Base-by-base conservation (phyloP, 768 basidiomycete genomes). In the Lactarius quietus region DNA sequence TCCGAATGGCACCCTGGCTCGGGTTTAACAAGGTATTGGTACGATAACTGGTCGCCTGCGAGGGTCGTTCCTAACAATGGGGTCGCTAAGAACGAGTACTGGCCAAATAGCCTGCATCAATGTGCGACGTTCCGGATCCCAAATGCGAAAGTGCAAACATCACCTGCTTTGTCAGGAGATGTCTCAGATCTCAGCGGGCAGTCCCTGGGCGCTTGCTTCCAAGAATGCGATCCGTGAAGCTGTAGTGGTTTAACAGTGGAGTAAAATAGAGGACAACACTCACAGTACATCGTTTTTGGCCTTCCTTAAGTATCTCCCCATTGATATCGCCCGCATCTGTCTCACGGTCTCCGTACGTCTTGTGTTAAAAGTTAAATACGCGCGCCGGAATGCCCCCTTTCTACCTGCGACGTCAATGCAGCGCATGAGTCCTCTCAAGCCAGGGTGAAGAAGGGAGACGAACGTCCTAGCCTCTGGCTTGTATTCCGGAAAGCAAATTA, bases 61-160 rank as follows among this genome's bases (percentile, higher is more conserved):
- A 99, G 79, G 70, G 98, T 92, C 23, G 94, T 96, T n/a, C 97
- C 97, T 54, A 99, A 78, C 23, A 96, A 80, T 3, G 97, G 97
- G 72, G 98, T 97, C 66, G 98, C 83, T 0, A 90, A 86, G 82
- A 99, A 99, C 0, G 95, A 98, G 74, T 96, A 98, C 68, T 93
- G 88, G 69, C 95, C 92, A 76, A 98, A 99, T 1, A 92, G 68
- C 65, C 97, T 99, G 26, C 53, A 18, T 57, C 3, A 14, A 23
- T 35, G 35, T 43, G 97, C 98, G 79, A 93, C 95, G 74, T 99
- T 99, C 43, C 97, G 84, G 70, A 98, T 98, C 29, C 97, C 96
- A 71, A 99, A 99, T 0, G 97, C 94, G 74, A 99, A 98, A 31
- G 97, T 99, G 79, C 98, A 99, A n/a, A 98, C 79, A 78, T 99